These are phyloP conservation scores for Hymenoscyphus linearis DNA, from an alignment of 2,329 filamentous ascomycete species.

Conservation along the genomic window DNA sequence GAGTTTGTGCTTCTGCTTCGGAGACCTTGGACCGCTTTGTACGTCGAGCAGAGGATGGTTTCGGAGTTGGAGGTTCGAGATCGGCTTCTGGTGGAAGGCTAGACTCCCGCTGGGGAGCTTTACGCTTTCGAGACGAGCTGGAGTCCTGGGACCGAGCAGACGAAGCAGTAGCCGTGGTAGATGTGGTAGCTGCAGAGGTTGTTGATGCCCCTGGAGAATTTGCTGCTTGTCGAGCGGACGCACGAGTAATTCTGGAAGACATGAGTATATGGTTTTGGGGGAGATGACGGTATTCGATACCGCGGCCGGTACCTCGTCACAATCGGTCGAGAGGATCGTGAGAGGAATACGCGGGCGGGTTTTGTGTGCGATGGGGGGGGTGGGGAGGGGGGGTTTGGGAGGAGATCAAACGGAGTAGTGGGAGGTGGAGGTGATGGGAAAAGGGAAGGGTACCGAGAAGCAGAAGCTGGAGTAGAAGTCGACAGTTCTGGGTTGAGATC, in stretches of 20 bases:
- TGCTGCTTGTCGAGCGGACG: conserved; percentile 85
- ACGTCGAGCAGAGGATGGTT: conserved; percentile 46
- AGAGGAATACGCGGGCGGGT: conserved; percentile 9
- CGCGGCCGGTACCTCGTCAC: conserved; percentile 15
- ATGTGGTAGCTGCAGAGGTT: conserved; percentile 35
- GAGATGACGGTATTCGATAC: conserved; percentile 11
- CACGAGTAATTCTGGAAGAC: conserved; percentile 95
- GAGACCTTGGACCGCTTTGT: conserved; percentile 67
- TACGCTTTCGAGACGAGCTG: conserved; percentile 72
- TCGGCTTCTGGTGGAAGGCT: conserved; percentile 36
- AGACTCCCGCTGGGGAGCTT: conserved; percentile 53
- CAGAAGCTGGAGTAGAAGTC: conserved; percentile 13
- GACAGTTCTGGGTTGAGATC: conserved; percentile 16
- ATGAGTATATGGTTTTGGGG: conserved; percentile 64
- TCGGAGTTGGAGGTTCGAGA: conserved; percentile 33
- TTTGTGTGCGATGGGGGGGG: neutral
- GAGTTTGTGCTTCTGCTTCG: conserved; percentile 38
- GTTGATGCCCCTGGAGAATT: conserved; percentile 35
- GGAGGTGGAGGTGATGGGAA: conserved; percentile 13
- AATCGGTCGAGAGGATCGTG: conserved; percentile 15
- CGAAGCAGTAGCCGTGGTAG: conserved; percentile 31
- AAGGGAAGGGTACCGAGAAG: conserved; percentile 19
- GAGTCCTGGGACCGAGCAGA: conserved; percentile 42
- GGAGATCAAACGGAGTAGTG: conserved; percentile 4
- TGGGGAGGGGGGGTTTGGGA: conserved; percentile 2